A percentile compares a stretch with the other conserved stretches of the same genome.
phyloP scores from a whole-genome alignment of 1,284 basidiomycete species.

The Rhodotorula sp. region DNA sequence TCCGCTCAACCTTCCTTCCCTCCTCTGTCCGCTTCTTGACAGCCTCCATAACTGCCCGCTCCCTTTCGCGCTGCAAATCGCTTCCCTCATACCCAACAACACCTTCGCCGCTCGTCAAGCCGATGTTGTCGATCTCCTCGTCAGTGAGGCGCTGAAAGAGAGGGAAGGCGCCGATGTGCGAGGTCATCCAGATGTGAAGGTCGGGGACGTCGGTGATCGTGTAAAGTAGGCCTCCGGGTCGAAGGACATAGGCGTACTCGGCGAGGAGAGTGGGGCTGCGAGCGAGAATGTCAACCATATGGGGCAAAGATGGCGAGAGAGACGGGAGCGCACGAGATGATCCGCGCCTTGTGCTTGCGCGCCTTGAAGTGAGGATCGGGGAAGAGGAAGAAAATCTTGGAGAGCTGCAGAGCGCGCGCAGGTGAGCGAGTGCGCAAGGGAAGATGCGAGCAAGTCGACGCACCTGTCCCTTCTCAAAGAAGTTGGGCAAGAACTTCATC shows the following conservation, averaged over 20 bases:
- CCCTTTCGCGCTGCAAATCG: slow-evolving; percentile 57
- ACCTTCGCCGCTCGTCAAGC: slow-evolving; percentile 32
- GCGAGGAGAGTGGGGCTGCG: slow-evolving; percentile 74
- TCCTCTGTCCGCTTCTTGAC: slow-evolving; percentile 88
- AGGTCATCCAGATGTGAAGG: slow-evolving; percentile 92
- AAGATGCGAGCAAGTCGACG: slow-evolving; percentile 28
- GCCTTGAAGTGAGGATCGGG: slow-evolving; percentile 99
- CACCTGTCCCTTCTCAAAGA: slow-evolving; percentile 81
- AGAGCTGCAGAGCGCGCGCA: slow-evolving; percentile 53
- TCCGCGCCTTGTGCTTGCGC: slow-evolving; percentile 89
- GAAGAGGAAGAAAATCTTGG: slow-evolving; percentile 95
- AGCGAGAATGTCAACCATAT: neutral
- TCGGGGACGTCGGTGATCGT: slow-evolving; percentile 97
- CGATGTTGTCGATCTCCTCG: slow-evolving; percentile 60
- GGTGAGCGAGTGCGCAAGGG: too few relatives aligned
- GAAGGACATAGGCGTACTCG: slow-evolving; percentile 87
- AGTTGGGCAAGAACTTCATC: slow-evolving; percentile 99
- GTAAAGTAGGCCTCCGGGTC: slow-evolving; percentile 89
- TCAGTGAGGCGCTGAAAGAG: slow-evolving; percentile 79
- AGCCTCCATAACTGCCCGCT: slow-evolving; percentile 66
- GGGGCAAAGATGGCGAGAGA: neutral
- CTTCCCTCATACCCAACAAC: slow-evolving; percentile 27
- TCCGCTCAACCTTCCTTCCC: slow-evolving; percentile 93
- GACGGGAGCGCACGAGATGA: slow-evolving; percentile 40
- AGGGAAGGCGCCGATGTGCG: slow-evolving; percentile 80